Evolutionary conservation across 2,329 filamentous ascomycete genomes (phyloP), one percentile per base, ranked within the genome.

Genomic region (Metarhizium brunneum): DNA sequence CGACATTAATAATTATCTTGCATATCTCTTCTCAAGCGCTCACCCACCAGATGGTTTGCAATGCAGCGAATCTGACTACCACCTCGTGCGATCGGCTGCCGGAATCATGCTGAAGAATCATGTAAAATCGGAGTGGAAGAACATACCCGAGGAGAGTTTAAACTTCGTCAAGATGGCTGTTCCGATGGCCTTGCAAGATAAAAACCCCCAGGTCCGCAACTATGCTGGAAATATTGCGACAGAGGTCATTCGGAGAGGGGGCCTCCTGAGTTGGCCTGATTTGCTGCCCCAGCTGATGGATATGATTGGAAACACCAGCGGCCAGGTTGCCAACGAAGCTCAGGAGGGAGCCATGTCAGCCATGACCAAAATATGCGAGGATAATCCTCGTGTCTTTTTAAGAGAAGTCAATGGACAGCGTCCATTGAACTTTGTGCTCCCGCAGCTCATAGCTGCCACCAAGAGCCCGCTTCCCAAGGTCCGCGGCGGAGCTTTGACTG

Each of bases 41-140:
- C 79, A 84, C 60, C 76, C 79, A 52, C 83, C 87, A 50, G 72
- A 76, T 56, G 84, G 77, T 60, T 75, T 88, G 67, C 76, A 76
- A 62, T 81, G 82, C 63, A 81, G 78, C 53, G 66, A 76, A 62
- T 67, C 79, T 60, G 77, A 88, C 68, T 86, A 90, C 74, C 82
- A 87, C 69, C 75, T 90, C 52, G 86, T 95, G 58, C 87, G 94
- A 60, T 88, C 89, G 58, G 88, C 92, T 11, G 92, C 92, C 30
- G 92, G 89, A 55, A 85, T 97, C 66, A 94, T 96, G 83, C 80
- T 99, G 62, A 99, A 97, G 76, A 97, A 96, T 73, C 91, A 95
- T 68, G 82, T 97, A 69, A 87, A 83, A 67, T 74, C 82, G 50
- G 79, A 84, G 47, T 92, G 88, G 76, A 88, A 87, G 68, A 77